These are phyloP conservation scores for Phellopilus nigrolimitatus DNA, from an alignment of 1,284 basidiomycete genomes.

Conservation along the genomic window DNA sequence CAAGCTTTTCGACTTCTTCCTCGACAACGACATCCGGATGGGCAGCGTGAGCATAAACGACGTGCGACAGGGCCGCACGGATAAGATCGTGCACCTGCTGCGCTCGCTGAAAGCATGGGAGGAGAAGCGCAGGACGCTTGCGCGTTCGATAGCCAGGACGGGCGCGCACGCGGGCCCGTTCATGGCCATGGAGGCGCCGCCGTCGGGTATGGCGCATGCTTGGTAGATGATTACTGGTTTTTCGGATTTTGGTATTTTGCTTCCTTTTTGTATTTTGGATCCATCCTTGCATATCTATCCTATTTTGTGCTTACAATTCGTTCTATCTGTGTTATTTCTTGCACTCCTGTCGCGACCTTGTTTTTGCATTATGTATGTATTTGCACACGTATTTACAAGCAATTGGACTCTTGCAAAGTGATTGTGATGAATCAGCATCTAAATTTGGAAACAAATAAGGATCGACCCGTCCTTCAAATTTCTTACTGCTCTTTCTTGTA, in stretches of 20 bases:
- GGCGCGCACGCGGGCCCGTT: conserved; percentile 15
- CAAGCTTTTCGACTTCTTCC: conserved; percentile 81
- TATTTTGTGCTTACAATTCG: not conserved
- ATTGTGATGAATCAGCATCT: not conserved
- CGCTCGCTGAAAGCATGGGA: conserved; percentile 75
- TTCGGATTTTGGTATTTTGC: not conserved
- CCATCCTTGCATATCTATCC: too few species aligned
- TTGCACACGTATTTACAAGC: too few species aligned
- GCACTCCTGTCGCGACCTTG: not conserved
- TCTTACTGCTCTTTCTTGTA: not conserved
- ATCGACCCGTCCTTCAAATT: conserved; percentile 1
- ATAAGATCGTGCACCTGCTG: conserved; percentile 75
- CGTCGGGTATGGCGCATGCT: not conserved
- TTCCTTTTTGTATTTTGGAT: conserved; percentile 1
- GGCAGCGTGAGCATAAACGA: conserved; percentile 90
- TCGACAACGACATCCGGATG: conserved; percentile 86
- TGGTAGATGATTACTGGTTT: not conserved
- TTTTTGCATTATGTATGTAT: conserved; percentile 5
- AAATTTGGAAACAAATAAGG: too few species aligned
- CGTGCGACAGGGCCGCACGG: conserved; percentile 70
- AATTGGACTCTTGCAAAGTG: too few species aligned
- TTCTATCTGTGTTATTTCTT: not conserved
- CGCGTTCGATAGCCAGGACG: conserved; percentile 41
- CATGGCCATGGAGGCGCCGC: conserved; percentile 16
- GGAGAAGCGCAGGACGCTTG: conserved; percentile 57